These are phyloP conservation scores for Skeletonema potamos DNA, from an alignment of 108 stramenopile genomes.

Conservation along the genomic window DNA sequence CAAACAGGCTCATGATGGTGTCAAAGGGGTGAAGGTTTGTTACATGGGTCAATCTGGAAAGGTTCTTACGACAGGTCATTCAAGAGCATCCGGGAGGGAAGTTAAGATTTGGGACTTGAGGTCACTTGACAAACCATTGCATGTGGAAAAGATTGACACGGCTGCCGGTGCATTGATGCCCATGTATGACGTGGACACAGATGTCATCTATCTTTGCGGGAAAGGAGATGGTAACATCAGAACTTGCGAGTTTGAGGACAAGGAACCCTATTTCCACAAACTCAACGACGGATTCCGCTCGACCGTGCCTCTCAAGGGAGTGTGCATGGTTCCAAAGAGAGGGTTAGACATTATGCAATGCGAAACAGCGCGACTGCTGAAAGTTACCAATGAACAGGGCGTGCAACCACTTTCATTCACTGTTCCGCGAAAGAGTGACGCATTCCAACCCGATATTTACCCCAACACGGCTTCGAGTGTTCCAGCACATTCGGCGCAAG, in stretches of 20 bases:
- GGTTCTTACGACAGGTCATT: conserved; percentile 91
- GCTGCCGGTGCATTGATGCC: conserved; percentile 97
- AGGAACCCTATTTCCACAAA: conserved; percentile 82
- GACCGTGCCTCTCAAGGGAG: conserved; percentile 93
- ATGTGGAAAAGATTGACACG: conserved; percentile 89
- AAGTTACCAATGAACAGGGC: conserved; percentile 89
- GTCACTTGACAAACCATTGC: conserved; percentile 71
- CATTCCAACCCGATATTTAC: conserved; percentile 98
- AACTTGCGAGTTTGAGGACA: conserved; percentile 94
- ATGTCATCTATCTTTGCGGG: conserved; percentile 95
- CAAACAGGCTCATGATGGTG: conserved; percentile 89
- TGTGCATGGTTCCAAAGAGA: conserved; percentile 97
- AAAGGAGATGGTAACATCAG: conserved; percentile 99
- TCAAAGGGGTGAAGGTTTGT: conserved; percentile 88
- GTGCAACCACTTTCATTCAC: conserved; percentile 92
- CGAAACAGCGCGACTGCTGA: conserved; percentile 94
- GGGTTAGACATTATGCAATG: conserved; percentile 91
- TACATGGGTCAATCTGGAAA: conserved; percentile 90
- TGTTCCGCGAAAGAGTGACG: conserved; percentile 97
- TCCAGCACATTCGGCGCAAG: conserved; percentile 90
- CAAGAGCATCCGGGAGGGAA: conserved; percentile 89
- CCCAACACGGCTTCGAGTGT: conserved; percentile 82
- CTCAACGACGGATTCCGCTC: conserved; percentile 93
- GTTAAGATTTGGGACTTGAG: conserved; percentile 98
- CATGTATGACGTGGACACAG: conserved; percentile 92